These are phyloP conservation scores for Penicillium lividum DNA, from an alignment of 495 filamentous ascomycete genomes.

Conservation along the genomic window DNA sequence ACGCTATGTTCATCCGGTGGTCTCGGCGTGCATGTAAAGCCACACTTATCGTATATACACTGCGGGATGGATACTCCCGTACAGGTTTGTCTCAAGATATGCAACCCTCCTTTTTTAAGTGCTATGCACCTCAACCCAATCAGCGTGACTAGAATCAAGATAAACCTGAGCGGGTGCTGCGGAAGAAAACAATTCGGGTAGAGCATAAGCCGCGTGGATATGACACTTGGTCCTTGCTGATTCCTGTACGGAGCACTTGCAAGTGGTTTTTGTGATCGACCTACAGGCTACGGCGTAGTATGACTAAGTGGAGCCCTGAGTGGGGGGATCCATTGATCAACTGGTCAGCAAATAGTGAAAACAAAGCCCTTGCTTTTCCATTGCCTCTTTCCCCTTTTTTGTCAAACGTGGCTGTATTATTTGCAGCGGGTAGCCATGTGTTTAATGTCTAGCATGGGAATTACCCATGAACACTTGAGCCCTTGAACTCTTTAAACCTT, in stretches of 20 bases:
- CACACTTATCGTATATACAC: too few relatives aligned
- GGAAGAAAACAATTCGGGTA: conserved; percentile 14
- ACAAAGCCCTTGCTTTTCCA: background rate
- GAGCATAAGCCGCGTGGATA: conserved; percentile 22
- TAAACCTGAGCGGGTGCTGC: conserved; percentile 18
- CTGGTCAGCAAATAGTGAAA: conserved; percentile 6
- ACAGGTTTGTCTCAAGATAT: background rate
- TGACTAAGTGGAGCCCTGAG: background rate
- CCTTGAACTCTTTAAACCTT: too few relatives aligned
- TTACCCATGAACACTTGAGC: too few relatives aligned
- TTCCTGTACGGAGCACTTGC: too few relatives aligned
- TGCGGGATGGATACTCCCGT: background rate
- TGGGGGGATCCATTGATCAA: conserved; percentile 11
- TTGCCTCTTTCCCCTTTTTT: background rate
- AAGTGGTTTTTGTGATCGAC: background rate
- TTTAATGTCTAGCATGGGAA: background rate
- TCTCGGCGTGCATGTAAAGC: background rate
- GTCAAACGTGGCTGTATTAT: conserved; percentile 21
- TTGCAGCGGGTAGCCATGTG: conserved; percentile 12
- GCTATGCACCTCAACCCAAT: conserved; percentile 18
- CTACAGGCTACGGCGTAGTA: background rate
- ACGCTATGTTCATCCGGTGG: conserved; percentile 8
- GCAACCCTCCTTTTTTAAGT: conserved; percentile 6
- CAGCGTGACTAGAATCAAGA: conserved; percentile 1
- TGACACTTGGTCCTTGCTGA: conserved; percentile 28